phyloP scores from a whole-genome alignment of 2,329 filamentous ascomycete species.

The Fusarium anthophilum region DNA sequence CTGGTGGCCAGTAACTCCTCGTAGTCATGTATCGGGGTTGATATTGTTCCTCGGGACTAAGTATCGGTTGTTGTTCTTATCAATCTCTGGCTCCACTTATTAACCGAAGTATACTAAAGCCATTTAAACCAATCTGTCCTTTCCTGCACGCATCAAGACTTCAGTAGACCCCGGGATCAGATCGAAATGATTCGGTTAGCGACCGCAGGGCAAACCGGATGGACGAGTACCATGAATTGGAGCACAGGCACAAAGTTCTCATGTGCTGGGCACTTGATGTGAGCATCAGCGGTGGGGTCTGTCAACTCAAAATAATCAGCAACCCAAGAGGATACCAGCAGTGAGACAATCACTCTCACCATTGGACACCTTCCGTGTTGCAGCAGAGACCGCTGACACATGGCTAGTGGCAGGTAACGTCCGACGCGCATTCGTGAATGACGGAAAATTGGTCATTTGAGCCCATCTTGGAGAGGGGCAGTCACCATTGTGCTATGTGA shows the following conservation, averaged over 20 bases:
- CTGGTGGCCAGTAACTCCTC: background rate
- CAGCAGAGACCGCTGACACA: background rate
- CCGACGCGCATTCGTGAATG: background rate
- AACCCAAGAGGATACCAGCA: background rate
- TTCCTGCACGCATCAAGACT: rapidly evolving
- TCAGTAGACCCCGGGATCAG: too few species aligned
- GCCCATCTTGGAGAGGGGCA: background rate
- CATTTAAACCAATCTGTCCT: background rate
- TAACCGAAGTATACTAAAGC: background rate
- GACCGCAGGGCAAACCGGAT: too few species aligned
- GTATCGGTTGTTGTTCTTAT: background rate
- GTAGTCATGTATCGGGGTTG: background rate
- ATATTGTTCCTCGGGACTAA: background rate
- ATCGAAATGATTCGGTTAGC: rapidly evolving
- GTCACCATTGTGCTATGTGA: background rate
- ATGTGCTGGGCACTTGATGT: background rate
- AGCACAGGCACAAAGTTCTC: background rate
- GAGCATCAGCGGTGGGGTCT: too few species aligned
- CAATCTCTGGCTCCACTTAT: background rate
- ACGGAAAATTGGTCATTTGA: background rate
- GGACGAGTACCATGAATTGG: too few species aligned
- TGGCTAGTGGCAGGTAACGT: rapidly evolving
- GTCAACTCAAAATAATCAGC: background rate
- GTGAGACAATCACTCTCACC: background rate
- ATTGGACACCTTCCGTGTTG: rapidly evolving